A percentile compares a stretch with the other conserved stretches of the same genome.
Evolutionary conservation across 192 early-diverging fungal genomes (phyloP).

Genomic region (Helicostylum pulchrum): DNA sequence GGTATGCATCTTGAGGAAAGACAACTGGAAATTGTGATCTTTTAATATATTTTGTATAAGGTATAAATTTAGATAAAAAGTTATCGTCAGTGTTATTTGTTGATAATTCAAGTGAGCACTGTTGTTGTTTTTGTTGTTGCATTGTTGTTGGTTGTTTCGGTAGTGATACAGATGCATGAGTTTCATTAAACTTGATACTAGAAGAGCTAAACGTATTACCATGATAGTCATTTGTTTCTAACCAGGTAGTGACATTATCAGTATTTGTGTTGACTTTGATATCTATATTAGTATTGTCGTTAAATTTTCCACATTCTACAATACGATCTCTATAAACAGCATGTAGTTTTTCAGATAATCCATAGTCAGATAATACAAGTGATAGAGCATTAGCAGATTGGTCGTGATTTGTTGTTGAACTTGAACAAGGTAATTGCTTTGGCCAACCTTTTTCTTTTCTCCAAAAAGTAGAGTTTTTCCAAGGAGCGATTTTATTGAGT

Average conservation of each 20-base stretch:
- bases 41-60: constrained; percentile 28
- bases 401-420: constrained; percentile 35
- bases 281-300: not conserved
- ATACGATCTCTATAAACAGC: constrained; percentile 32
- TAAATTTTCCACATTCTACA: constrained; percentile 22
- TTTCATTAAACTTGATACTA: constrained; percentile 6
- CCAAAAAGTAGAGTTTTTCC: constrained; percentile 32
- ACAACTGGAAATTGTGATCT: constrained; percentile 18
- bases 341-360: constrained; percentile 18
- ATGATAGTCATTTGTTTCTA: not conserved
- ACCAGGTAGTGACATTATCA: not conserved
- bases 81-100: too few relatives aligned
- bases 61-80: constrained; percentile 4
- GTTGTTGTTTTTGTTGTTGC: too few relatives aligned
- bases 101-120: too few relatives aligned
- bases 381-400: constrained; percentile 27
- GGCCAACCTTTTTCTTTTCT: constrained; percentile 32
- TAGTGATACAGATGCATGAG: constrained; percentile 6
- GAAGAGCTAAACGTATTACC: not conserved
- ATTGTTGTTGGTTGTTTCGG: too few relatives aligned
- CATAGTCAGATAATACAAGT: constrained; percentile 17
- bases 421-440: constrained; percentile 20
- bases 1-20: constrained; percentile 15
- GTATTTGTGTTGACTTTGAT: not conserved
- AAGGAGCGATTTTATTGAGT: constrained; percentile 1